Evolutionary conservation across 164 flowering plant species (phyloP).

Genomic region (Aristolochia contorta): DNA sequence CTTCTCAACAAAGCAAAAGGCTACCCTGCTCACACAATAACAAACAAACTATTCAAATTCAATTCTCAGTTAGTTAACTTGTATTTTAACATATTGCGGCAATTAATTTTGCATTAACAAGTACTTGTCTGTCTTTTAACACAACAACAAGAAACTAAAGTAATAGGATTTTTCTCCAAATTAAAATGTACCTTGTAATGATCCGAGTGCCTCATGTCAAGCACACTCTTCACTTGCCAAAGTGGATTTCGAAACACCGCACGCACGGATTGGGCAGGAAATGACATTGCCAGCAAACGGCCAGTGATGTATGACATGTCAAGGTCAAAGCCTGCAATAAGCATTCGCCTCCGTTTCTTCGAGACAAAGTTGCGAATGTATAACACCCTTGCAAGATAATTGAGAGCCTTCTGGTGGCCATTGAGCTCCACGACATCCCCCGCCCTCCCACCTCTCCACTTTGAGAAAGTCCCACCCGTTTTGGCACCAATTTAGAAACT

Average conservation of each 20-base stretch:
- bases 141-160: no score
- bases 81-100: no score
- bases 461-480: conserved; percentile 40
- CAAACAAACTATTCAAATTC: no score
- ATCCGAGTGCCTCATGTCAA: conserved; percentile 55
- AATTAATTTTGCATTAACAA: no score
- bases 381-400: conserved; percentile 21
- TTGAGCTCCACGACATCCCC: conserved; percentile 10
- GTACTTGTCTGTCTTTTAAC: no score
- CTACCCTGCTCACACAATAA: no score
- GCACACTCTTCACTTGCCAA: conserved; percentile 75
- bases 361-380: conserved; percentile 61
- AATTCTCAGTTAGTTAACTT: no score
- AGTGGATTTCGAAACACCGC: conserved; percentile 80
- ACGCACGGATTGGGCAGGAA: conserved; percentile 72
- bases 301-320: conserved; percentile 84
- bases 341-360: conserved; percentile 61
- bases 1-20: no score
- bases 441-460: conserved; percentile 20
- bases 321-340: conserved; percentile 77
- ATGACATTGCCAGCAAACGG: conserved; percentile 70
- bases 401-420: conserved; percentile 26
- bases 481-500: no score
- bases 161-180: no score
- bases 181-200: conserved; percentile 50